Evolutionary conservation across 352 stramenopile genomes (phyloP).

Genomic region (Globisporangium parvum): DNA sequence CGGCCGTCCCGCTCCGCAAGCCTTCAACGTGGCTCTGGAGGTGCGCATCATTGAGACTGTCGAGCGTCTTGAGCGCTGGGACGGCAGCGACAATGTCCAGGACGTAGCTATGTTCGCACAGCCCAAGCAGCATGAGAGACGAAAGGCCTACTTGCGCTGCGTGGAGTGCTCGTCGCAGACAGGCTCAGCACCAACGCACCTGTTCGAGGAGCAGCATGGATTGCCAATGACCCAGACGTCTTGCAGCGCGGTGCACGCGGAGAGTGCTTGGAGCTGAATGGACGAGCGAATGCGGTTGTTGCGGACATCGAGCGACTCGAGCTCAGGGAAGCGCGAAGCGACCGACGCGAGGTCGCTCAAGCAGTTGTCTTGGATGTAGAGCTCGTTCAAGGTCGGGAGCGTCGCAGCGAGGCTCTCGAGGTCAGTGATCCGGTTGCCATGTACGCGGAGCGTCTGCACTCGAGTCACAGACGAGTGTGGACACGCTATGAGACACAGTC

Average conservation of each 20-base stretch:
- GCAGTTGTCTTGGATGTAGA: slow-evolving; percentile 59
- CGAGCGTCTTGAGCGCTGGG: slow-evolving; percentile 56
- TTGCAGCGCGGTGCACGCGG: slow-evolving; percentile 24
- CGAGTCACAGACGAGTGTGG: too few relatives aligned
- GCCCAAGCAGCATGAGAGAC: not conserved
- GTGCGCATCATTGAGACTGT: slow-evolving; percentile 43
- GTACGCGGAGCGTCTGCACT: slow-evolving; percentile 25
- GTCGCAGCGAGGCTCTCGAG: slow-evolving; percentile 31
- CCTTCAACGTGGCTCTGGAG: slow-evolving; percentile 38
- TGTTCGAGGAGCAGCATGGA: slow-evolving; percentile 49
- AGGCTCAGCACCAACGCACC: slow-evolving; percentile 17
- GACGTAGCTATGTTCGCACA: slow-evolving; percentile 33
- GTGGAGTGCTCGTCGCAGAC: too few relatives aligned
- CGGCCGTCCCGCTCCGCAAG: slow-evolving; percentile 33
- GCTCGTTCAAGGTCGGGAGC: slow-evolving; percentile 45
- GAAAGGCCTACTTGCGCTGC: too few relatives aligned
- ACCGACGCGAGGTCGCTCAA: slow-evolving; percentile 28
- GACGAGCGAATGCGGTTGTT: slow-evolving; percentile 43
- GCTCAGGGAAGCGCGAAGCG: slow-evolving; percentile 27
- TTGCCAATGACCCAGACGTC: slow-evolving; percentile 73
- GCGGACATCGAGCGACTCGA: slow-evolving; percentile 71
- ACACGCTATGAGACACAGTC: not conserved
- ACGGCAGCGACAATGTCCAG: slow-evolving; percentile 35
- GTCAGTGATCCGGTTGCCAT: slow-evolving; percentile 40
- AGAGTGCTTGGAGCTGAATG: slow-evolving; percentile 16